Evolutionary conservation across 192 early-diverging fungal genomes (phyloP), one percentile per base, ranked within the genome.

Genomic region (Backusella morwellensis): DNA sequence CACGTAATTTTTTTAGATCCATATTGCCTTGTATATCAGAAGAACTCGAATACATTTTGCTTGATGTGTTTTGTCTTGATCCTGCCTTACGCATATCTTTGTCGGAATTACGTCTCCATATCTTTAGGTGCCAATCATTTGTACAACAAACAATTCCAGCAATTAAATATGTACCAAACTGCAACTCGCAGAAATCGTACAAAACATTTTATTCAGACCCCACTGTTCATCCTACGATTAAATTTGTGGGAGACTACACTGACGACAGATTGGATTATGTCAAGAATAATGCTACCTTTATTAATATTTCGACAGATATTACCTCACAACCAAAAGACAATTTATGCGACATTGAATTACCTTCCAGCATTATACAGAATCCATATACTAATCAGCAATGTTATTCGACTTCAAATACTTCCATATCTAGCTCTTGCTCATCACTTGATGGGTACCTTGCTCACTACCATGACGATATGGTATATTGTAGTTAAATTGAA

Each of bases 1-100:
- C 77, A 82, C 86, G 86, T 47, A 83, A 91, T 76, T 92, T 92
- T 78, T 89, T 94, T 38, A 87, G 89, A 63, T 81, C 82, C 7
- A 90, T 91, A 35, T 83, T 91, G 4, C 78, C 82, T 0, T 35
- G 41, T 14, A 82, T 94, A 32, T 91, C 92, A 1, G 79, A 82
- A 6, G 90, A 88, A 21, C 86, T 92, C 14, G 88, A 89, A 35
- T 86, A 87, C 34, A 89, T 87, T n/a, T 73, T 89, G 42, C 78
- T 81, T 26, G 52, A 79, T 17, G 76, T 85, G 3, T 89, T 89
- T 70, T 83, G 80, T 66, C 78, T 87, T 5, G 82, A 84, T 71
- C 88, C 88, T 26, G 54, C 68, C 34, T 77, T 75, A 47, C 83
- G 88, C 12, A 87, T 87, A 21, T 74, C 80, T 1, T 41, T 89